phyloP scores from a whole-genome alignment of 306 rosid species.

The Dicorynia guianensis region DNA sequence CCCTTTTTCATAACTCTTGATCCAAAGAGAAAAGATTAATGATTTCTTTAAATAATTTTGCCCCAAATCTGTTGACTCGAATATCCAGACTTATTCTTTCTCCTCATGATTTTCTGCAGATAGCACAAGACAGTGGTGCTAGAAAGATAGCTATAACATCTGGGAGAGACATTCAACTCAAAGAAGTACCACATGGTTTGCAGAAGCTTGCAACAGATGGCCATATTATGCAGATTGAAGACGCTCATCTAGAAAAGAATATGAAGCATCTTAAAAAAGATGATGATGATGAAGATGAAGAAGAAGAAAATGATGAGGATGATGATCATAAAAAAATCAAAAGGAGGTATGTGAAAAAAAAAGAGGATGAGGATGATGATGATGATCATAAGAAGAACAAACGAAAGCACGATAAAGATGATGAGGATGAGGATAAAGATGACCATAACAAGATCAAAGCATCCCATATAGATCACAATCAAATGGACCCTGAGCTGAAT shows the following conservation, averaged over 20 bases:
- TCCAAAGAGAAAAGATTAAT: neutral
- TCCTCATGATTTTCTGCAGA: constrained; percentile 40
- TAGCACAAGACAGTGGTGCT: constrained; percentile 39
- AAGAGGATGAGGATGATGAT: neutral
- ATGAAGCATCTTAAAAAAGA: constrained; percentile 12
- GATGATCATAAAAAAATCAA: neutral
- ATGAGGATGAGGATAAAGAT: neutral
- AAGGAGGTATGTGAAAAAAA: constrained; percentile 23
- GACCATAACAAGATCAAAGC: constrained; percentile 28
- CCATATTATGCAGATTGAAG: constrained; percentile 40
- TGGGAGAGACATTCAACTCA: constrained; percentile 28
- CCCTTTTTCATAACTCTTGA: neutral
- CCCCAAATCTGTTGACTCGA: neutral
- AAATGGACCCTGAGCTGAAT: constrained; percentile 53
- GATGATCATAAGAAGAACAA: neutral
- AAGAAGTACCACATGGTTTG: constrained; percentile 31
- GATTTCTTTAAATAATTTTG: neutral
- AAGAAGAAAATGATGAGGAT: neutral
- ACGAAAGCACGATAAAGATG: neutral
- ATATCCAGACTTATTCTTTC: neutral
- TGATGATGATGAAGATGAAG: constrained; percentile 14
- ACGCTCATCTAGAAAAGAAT: neutral
- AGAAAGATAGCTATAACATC: constrained; percentile 47
- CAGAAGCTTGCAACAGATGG: constrained; percentile 36
- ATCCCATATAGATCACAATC: constrained; percentile 47